Evolutionary conservation across 139 green algal species (phyloP), one percentile per base, ranked within the genome.

Genomic region (Limnomonas spitsbergensis): DNA sequence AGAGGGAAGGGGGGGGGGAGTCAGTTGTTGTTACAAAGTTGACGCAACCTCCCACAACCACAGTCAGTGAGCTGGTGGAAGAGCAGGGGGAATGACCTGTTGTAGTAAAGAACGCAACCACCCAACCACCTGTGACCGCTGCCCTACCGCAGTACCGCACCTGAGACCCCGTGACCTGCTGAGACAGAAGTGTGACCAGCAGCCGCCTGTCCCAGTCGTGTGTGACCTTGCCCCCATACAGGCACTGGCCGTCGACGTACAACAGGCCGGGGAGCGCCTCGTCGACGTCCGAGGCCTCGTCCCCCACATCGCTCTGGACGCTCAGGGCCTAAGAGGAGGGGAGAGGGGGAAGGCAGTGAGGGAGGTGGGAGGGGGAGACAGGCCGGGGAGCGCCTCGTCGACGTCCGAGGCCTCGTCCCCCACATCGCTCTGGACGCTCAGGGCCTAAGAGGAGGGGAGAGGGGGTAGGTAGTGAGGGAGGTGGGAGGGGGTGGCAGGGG

Each of bases 191-290:
- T 40, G 52, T 80, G 14, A 69, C 75, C 54, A 84, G 54, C 69
- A 87, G 56, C 2, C 82, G 74, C 1, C 82, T 78, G 78, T 86
- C 82, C 82, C 82, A 86, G 73, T 86, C 82, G 40, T 86, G 78
- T 2, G 77, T 86, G 26, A 86, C 77, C 77, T 81, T 72, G 35
- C 38, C 32, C 2, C 38, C 39, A 71, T 86, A 86, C 78, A 86
- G 69, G 82, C 82, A 86, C 40, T 86, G 82, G n/a, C 82, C 82
- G 27, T 47, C 74, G 26, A 83, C 78, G 37, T 83, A 79, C 78
- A 82, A 73, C 74, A 86, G 31, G 47, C 82, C 82, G 20, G 82
- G 69, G 54, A 86, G 69, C 0, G 66, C 66, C 66, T 72, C 29
- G 24, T 72, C 66, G 26, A 72, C 7, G 66, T 72, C 66, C n/a